A percentile compares a stretch with the other conserved stretches of the same genome.
Conservation (phyloP, 2,329 filamentous ascomycete genomes). For the Cladosporium sp. region DNA sequence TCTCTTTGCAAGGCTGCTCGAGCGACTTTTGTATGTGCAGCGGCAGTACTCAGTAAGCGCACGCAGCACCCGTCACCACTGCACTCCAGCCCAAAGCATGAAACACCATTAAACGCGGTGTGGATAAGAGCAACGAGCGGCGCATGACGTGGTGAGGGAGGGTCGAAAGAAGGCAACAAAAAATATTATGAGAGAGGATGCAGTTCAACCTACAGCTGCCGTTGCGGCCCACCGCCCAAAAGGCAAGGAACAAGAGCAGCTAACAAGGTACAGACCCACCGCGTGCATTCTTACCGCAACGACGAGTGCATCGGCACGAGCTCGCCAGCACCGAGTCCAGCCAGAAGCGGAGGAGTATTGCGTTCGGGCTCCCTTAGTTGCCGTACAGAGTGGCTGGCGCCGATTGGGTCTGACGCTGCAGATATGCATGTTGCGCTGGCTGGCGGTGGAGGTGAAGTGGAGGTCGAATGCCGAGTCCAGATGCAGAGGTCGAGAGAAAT, state of each 20-base stretch:
- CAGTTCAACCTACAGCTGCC: neutral
- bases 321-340: neutral
- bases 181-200: neutral
- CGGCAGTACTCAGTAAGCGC: too few relatives aligned
- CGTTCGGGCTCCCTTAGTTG: neutral
- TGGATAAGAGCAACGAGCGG: neutral
- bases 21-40: too few relatives aligned
- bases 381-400: neutral
- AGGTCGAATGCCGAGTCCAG: neutral
- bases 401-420: constrained; percentile 7
- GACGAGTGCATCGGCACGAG: neutral
- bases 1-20: too few relatives aligned
- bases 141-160: neutral
- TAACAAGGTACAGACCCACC: neutral
- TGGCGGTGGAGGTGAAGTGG: neutral
- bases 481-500: neutral
- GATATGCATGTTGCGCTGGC: constrained; percentile 12
- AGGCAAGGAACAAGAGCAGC: neutral
- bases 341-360: neutral
- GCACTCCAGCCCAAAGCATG: neutral
- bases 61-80: neutral
- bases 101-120: neutral
- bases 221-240: neutral
- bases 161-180: neutral
- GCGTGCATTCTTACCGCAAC: neutral